Conservation (phyloP, 768 basidiomycete species). For the Suillus luteus region DNA sequence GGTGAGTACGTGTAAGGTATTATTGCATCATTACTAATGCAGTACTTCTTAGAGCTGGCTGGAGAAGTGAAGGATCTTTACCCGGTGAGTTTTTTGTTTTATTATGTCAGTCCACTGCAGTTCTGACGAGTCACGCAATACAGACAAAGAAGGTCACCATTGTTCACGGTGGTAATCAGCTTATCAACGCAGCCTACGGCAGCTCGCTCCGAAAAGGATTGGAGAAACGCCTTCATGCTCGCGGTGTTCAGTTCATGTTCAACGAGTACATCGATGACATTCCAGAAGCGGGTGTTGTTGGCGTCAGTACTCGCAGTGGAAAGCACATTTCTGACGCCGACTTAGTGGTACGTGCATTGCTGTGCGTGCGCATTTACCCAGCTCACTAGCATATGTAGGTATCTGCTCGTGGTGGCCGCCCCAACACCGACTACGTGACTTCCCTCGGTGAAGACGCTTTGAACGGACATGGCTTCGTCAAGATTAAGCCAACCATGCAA, state of each 20-base stretch:
- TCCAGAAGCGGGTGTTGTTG: constrained; percentile 37
- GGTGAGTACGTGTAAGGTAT: constrained; percentile 33
- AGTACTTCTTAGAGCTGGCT: constrained; percentile 37
- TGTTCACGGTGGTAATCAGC: constrained; percentile 53
- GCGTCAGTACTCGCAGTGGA: constrained; percentile 53
- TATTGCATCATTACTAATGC: background rate
- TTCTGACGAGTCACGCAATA: constrained; percentile 16
- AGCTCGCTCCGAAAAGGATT: constrained; percentile 51
- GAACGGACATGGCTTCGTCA: constrained; percentile 44
- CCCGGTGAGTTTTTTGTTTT: constrained; percentile 33
- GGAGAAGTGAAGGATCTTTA: constrained; percentile 47
- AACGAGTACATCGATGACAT: constrained; percentile 53
- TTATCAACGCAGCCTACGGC: constrained; percentile 60
- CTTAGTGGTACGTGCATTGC: constrained; percentile 49
- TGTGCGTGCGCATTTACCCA: background rate
- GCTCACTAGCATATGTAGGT: constrained; percentile 21
- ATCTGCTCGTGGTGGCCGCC: constrained; percentile 38
- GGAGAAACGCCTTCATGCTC: constrained; percentile 41
- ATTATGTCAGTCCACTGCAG: background rate
- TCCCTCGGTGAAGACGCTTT: constrained; percentile 44
- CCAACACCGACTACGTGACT: constrained; percentile 54
- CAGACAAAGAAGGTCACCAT: constrained; percentile 54
- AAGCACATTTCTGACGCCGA: constrained; percentile 50
- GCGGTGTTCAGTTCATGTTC: constrained; percentile 53
- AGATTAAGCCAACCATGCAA: constrained; percentile 60